Conservation (phyloP, 345 rosid species). For the Eucalyptus urophylla region DNA sequence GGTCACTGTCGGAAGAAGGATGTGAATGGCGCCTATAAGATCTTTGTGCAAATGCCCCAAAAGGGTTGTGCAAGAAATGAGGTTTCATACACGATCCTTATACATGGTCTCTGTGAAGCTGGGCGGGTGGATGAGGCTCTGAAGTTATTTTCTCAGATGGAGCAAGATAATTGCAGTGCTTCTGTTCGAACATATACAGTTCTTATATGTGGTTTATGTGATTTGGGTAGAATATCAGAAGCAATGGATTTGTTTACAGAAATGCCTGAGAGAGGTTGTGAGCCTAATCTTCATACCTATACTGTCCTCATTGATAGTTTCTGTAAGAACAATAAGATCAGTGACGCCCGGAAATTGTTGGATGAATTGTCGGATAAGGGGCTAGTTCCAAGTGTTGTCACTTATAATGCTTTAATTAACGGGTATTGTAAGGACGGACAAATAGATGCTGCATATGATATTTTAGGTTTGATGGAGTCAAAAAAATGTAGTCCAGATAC, state of each 20-base stretch:
- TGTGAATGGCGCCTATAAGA: conserved; percentile 45
- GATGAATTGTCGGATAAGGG: conserved; percentile 47
- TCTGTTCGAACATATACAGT: conserved; percentile 76
- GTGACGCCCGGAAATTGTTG: conserved; percentile 48
- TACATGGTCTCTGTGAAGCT: conserved; percentile 73
- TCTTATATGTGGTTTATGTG: conserved; percentile 50
- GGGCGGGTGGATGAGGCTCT: conserved; percentile 59
- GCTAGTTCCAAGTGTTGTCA: conserved; percentile 50
- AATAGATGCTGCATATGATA: conserved; percentile 43
- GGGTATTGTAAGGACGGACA: conserved; percentile 71
- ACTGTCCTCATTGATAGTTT: conserved; percentile 58
- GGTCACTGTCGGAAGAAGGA: conserved; percentile 68
- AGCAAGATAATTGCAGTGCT: conserved; percentile 47
- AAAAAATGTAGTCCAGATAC: conserved; percentile 49
- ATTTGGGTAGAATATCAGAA: conserved; percentile 35
- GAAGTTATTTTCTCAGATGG: conserved; percentile 47
- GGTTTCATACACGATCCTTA: conserved; percentile 65
- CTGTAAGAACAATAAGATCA: conserved; percentile 44
- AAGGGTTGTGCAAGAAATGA: conserved; percentile 65
- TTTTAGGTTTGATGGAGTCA: conserved; percentile 62
- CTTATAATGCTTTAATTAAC: conserved; percentile 74
- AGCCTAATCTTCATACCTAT: conserved; percentile 67
- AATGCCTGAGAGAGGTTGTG: conserved; percentile 56
- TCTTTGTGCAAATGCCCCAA: conserved; percentile 44
- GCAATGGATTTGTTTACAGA: conserved; percentile 42